Percentiles rank a stretch among this genome's conserved stretches.
Evolutionary conservation across 495 filamentous ascomycete species (phyloP).

Genomic region (Podospora conica): DNA sequence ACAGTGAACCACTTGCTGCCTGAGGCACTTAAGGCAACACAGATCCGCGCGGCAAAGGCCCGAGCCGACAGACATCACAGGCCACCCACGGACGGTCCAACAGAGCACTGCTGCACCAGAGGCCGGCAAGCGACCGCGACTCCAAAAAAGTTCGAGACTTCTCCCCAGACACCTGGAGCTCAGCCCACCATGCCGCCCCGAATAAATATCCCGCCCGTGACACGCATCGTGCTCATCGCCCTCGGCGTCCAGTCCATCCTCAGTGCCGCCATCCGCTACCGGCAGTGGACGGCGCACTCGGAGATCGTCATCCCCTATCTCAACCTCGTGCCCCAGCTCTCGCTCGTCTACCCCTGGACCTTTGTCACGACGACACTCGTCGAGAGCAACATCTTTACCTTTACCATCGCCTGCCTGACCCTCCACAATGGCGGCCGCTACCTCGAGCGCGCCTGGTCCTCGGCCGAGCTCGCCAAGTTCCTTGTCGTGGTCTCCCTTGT

Average conservation of each 20-base stretch:
- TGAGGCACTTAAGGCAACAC: background rate
- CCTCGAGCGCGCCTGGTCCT: conserved; percentile 92
- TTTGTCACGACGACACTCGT: conserved; percentile 81
- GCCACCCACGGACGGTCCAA: too few species aligned
- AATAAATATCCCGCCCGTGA: conserved; percentile 89
- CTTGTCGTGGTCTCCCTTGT: conserved; percentile 68
- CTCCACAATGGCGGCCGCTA: conserved; percentile 93
- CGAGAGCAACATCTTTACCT: conserved; percentile 87
- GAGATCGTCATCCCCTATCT: conserved; percentile 74
- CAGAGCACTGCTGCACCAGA: too few species aligned
- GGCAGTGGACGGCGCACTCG: conserved; percentile 50
- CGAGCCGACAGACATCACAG: background rate
- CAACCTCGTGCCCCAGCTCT: conserved; percentile 73
- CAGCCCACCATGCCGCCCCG: conserved; percentile 62
- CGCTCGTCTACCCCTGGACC: conserved; percentile 87
- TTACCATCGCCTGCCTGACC: conserved; percentile 70
- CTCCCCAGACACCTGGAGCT: conserved; percentile 1
- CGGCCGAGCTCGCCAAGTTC: conserved; percentile 89
- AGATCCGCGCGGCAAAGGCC: background rate
- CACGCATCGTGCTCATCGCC: conserved; percentile 68
- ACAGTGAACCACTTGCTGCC: background rate
- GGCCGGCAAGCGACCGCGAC: background rate
- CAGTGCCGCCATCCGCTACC: conserved; percentile 70
- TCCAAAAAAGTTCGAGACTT: conserved; percentile 1
- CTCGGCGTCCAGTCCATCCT: conserved; percentile 72